These are phyloP conservation scores for Sporobolus alterniflorus DNA, from an alignment of 202 grass and related monocot genomes.

Conservation along the genomic window DNA sequence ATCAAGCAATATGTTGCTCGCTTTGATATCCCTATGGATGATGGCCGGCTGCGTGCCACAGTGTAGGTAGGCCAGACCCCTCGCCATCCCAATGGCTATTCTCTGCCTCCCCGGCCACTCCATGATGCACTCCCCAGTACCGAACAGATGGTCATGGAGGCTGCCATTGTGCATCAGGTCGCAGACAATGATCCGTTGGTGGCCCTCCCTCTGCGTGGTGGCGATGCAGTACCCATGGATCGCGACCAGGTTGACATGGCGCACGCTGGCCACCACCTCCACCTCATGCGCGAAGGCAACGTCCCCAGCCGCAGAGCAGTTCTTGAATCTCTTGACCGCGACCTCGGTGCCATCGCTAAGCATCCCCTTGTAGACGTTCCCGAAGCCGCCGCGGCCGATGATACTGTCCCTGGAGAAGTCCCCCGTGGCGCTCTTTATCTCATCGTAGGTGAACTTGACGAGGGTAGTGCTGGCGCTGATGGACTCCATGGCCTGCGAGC, in stretches of 20 bases:
- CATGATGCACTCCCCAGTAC: constrained; percentile 42
- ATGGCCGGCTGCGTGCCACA: constrained; percentile 66
- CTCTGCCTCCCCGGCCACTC: constrained; percentile 76
- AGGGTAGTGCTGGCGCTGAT: constrained; percentile 90
- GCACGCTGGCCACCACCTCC: constrained; percentile 93
- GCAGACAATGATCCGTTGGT: constrained; percentile 91
- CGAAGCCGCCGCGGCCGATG: constrained; percentile 77
- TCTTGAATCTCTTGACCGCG: constrained; percentile 95
- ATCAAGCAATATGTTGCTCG: constrained; percentile 86
- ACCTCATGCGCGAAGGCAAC: constrained; percentile 87
- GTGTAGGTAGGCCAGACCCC: constrained; percentile 84
- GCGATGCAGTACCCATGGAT: constrained; percentile 91
- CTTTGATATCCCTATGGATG: constrained; percentile 98
- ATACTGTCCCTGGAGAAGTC: constrained; percentile 64
- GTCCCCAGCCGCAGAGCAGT: constrained; percentile 79
- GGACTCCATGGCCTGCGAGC: constrained; percentile 73
- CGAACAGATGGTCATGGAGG: constrained; percentile 87
- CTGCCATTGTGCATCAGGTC: constrained; percentile 96
- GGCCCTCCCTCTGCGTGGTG: constrained; percentile 75
- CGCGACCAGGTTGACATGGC: constrained; percentile 85
- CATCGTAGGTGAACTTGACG: constrained; percentile 80
- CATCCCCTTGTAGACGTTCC: constrained; percentile 82
- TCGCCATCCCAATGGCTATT: constrained; percentile 79
- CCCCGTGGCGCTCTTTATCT: constrained; percentile 72
- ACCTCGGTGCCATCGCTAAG: constrained; percentile 61